Conservation (phyloP, 352 stramenopile genomes). For the Phytophthora litchii region DNA sequence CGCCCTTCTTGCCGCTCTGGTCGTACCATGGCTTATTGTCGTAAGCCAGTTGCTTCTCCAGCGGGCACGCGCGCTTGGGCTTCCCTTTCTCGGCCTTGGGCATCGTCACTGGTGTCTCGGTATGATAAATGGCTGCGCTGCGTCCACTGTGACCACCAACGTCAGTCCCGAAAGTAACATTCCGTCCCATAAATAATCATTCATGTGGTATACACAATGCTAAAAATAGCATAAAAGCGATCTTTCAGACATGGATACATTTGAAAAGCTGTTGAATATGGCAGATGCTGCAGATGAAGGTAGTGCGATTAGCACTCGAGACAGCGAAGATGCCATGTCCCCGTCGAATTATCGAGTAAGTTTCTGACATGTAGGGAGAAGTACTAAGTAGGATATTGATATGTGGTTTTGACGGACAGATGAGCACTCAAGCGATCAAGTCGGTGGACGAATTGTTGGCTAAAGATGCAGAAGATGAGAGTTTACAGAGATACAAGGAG, state of each 20-base stretch:
- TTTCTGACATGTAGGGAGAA: not conserved
- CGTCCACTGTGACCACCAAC: constrained; percentile 35
- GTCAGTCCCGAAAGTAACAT: constrained; percentile 3
- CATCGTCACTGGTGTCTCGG: constrained; percentile 38
- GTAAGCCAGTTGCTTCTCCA: constrained; percentile 88
- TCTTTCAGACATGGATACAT: constrained; percentile 4
- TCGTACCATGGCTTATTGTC: constrained; percentile 90
- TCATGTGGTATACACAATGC: constrained; percentile 7
- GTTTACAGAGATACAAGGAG: constrained; percentile 86
- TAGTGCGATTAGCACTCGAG: constrained; percentile 26
- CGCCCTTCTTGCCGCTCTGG: constrained; percentile 32
- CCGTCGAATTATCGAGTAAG: constrained; percentile 57
- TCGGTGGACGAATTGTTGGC: constrained; percentile 77
- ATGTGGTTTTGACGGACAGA: not conserved
- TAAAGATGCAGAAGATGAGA: constrained; percentile 85
- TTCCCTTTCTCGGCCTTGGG: constrained; percentile 78
- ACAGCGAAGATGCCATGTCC: constrained; percentile 41
- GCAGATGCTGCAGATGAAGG: constrained; percentile 7
- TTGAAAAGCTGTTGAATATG: constrained; percentile 8
- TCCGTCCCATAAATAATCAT: not conserved
- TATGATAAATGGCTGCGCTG: constrained; percentile 39
- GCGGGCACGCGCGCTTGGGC: constrained; percentile 83
- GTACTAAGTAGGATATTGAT: constrained; percentile 1
- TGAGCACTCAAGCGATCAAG: constrained; percentile 45
- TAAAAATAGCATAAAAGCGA: constrained; percentile 18